Evolutionary conservation across 345 rosid species (phyloP), one percentile per base, ranked within the genome.

Genomic region (Hypericum androsaemum): DNA sequence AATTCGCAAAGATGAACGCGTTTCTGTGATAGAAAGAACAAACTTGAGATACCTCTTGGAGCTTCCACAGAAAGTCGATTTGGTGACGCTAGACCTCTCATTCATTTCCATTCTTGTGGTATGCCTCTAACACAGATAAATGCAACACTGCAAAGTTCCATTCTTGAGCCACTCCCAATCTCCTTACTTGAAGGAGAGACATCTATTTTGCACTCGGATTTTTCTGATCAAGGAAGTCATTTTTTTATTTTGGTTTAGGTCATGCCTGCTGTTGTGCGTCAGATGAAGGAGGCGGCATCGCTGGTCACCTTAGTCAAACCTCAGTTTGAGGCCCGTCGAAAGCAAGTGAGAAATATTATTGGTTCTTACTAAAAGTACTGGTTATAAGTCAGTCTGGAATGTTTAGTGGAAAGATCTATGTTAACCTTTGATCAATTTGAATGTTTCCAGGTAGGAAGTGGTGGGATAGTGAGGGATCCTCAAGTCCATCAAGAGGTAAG

Each of bases 391-490:
- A 1, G 32, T 22, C 32, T 22, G 32, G 32, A 22, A 22, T 22
- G 32, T 22, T 4, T 22, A 22, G 32, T 1, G 32, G 32, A 22
- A 22, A 22, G 32, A 22, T 22, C 32, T 22, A 22, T 22, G 32
- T 22, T 4, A 22, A 22, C 32, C 32, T 22, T 22, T 22, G 32
- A 22, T 22, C 32, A 22, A 22, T 22, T 22, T 22, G 32, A 22
- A 22, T 47, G 15, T 37, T 47, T 65, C 53, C 77, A 92, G 98
- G 94, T 92, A 0, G 95, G 97, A 64, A 70, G 72, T 7, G 97
- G 98, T 14, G 97, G 98, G 57, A 85, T 92, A 56, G 94, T 92
- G 49, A 80, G 83, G 76, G 96, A 92, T 77, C 88, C 95, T 0
- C 72, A 67, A 50, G 94, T 92, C 50, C 98, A 83, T 58, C 75